Evolutionary conservation across 2,329 filamentous ascomycete genomes (phyloP).

Genomic region (Calonectria montana): DNA sequence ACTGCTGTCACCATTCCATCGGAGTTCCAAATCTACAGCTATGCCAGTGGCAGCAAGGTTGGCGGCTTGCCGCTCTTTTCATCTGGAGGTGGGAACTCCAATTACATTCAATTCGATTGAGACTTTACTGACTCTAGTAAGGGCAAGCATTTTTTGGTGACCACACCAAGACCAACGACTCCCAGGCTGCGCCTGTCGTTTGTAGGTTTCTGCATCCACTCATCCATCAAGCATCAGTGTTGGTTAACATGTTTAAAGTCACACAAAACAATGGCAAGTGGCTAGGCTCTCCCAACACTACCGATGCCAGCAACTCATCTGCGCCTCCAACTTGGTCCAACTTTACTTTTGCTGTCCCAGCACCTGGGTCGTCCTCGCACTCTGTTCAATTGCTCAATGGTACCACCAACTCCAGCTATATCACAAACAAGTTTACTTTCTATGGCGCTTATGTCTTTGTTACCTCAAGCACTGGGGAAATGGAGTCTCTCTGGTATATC

Average conservation of each 20-base stretch:
- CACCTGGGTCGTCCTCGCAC: constrained; percentile 16
- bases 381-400: constrained; percentile 13
- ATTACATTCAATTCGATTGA: no score
- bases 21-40: constrained; percentile 13
- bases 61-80: constrained; percentile 11
- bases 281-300: constrained; percentile 22
- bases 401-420: neutral
- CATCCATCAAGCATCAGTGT: neutral
- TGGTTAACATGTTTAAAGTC: neutral
- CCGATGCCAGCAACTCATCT: constrained; percentile 1
- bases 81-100: constrained; percentile 4
- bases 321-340: constrained; percentile 17
- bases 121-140: neutral
- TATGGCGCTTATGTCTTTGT: constrained; percentile 24
- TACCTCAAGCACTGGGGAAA: neutral
- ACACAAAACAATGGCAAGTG: neutral
- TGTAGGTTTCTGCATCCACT: neutral
- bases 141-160: constrained; percentile 18
- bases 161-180: constrained; percentile 10
- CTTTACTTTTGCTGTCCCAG: constrained; percentile 18
- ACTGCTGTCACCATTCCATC: neutral
- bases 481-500: constrained; percentile 22
- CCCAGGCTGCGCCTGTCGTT: constrained; percentile 22
- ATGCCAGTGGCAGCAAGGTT: neutral
- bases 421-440: constrained; percentile 15